Base-by-base conservation (phyloP, 805 yeast species). In the Dipodascus albidus region DNA sequence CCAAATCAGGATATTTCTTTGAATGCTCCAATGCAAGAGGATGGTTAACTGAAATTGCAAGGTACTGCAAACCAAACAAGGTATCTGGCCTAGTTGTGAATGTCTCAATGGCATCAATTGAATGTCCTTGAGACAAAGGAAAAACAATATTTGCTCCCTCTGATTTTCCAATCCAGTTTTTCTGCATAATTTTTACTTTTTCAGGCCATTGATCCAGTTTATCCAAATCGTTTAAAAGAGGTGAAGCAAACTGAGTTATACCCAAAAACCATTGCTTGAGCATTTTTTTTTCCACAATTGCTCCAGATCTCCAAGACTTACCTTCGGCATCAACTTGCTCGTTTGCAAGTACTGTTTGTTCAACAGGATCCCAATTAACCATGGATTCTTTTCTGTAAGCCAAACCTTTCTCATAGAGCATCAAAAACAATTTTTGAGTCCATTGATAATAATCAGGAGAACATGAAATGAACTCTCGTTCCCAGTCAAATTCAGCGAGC, bases 341-440 rank as follows among this genome's bases (percentile, higher is more conserved):
- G 65, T 85, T 93, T 1, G 99, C 99, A 55, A 93, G 73, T 1
- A 93, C 99, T 0, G 99, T 93, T 58, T 84, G 79, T 62, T 93
- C 99, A 0, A 93, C 79, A 0, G 99, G 99, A 68, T 93, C 99
- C 99, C 99, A 93, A 64, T 93, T 93, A 55, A 93, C 93, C 60
- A 83, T 89, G 0, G 96, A 95, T 50, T 82, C 81, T 49, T 83
- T 82, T 58, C 90, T 76, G 63, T 93, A 91, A 0, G 97, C 98
- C 50, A 87, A 69, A 0, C 95, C 95, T 49, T 82, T 74, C 60
- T 88, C 79, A 66, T 76, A 79, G 53, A 93, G 64, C 63, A 85
- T 72, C 23, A 87, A 67, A 60, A 93, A 93, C 20, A 93, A 77
- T 72, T 82, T 79, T 65, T 93, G 99, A 0, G 98, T 91, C 83